Evolutionary conservation across 2,329 filamentous ascomycete species (phyloP).

Genomic region (Pleochaeta shiraiana): DNA sequence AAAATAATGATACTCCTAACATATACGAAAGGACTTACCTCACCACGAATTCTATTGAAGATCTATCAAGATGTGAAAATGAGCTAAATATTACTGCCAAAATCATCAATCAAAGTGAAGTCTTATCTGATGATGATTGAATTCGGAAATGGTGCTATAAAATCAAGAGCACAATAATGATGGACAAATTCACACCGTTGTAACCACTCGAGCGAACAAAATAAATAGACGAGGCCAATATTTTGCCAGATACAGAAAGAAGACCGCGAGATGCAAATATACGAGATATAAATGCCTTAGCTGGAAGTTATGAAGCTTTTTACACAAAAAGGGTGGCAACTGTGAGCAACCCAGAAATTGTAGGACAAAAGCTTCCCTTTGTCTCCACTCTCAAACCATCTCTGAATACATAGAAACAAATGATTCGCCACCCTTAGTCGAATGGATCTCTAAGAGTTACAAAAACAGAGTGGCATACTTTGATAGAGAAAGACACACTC

Average conservation of each 20-base stretch:
- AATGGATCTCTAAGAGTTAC: neutral
- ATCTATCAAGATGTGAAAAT: neutral
- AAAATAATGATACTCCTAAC: too few species aligned
- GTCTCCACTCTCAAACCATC: too few species aligned
- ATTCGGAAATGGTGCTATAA: neutral
- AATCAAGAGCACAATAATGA: neutral
- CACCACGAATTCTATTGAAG: neutral
- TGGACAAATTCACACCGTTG: neutral
- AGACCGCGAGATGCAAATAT: neutral
- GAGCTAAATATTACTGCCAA: neutral
- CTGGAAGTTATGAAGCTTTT: too few species aligned
- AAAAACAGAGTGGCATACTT: neutral
- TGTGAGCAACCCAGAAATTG: too few species aligned
- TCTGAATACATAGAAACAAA: too few species aligned
- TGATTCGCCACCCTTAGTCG: neutral
- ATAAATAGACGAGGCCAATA: neutral
- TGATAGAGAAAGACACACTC: neutral
- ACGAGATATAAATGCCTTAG: too few species aligned
- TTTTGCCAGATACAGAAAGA: neutral
- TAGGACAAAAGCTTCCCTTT: too few species aligned
- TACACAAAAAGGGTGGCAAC: too few species aligned
- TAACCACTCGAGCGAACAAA: neutral
- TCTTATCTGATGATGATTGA: neutral
- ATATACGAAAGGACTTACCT: too few species aligned
- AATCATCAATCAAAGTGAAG: neutral